Evolutionary conservation across 441 rosid genomes (phyloP).

Genomic region (Adansonia grandidieri): DNA sequence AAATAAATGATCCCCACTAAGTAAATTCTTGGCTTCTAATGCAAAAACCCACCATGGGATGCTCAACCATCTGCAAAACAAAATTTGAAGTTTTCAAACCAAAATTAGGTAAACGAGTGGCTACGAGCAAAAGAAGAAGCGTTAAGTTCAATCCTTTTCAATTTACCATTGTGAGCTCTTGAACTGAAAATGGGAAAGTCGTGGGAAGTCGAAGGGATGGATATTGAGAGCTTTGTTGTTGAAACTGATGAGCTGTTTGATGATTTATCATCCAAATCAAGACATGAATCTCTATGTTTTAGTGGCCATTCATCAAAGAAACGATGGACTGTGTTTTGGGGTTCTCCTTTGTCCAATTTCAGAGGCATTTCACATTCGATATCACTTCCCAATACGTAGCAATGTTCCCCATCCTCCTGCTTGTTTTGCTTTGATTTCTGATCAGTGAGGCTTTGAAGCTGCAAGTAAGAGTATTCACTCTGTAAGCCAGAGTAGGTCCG

Average conservation of each 20-base stretch:
- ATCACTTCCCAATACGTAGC: conserved; percentile 50
- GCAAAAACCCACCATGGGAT: conserved; percentile 27
- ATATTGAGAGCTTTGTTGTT: conserved; percentile 36
- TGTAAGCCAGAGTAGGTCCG: conserved; percentile 47
- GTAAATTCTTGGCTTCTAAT: conserved; percentile 34
- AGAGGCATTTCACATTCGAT: conserved; percentile 38
- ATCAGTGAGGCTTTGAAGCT: conserved; percentile 57
- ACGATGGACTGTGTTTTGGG: conserved; percentile 69
- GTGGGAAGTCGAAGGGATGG: not conserved
- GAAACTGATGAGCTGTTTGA: conserved; percentile 52
- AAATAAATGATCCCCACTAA: conserved; percentile 27
- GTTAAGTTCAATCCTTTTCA: too few relatives aligned
- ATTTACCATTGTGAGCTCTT: conserved; percentile 47
- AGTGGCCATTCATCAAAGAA: conserved; percentile 94
- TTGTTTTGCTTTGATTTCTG: conserved; percentile 45
- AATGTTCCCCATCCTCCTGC: conserved; percentile 46
- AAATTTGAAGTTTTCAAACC: not conserved
- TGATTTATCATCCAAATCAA: conserved; percentile 65
- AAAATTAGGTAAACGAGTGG: not conserved
- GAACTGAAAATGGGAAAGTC: conserved; percentile 26
- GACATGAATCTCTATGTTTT: conserved; percentile 62
- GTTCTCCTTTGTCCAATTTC: conserved; percentile 46
- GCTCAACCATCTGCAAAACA: conserved; percentile 51
- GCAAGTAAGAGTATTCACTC: conserved; percentile 62
- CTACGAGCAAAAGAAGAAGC: not conserved